Conservation (phyloP, 1,284 basidiomycete genomes). For the Mycosarcoma maydis region DNA sequence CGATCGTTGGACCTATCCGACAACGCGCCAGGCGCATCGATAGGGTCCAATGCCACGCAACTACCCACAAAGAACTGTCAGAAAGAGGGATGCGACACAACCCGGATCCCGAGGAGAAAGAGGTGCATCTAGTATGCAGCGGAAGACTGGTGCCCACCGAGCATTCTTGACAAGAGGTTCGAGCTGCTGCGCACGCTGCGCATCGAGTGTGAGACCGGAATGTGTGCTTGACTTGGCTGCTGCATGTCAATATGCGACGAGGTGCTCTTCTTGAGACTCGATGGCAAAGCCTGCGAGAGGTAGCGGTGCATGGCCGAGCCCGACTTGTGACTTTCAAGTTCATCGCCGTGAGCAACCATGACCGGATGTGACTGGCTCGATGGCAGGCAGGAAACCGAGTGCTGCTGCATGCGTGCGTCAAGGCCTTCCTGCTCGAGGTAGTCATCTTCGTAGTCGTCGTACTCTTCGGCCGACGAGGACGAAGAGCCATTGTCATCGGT, state of each 20-base stretch:
- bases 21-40: conserved; percentile 27
- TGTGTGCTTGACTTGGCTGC: conserved; percentile 46
- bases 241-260: conserved; percentile 50
- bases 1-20: background rate
- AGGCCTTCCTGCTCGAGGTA: conserved; percentile 52
- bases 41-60: conserved; percentile 2
- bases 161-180: conserved; percentile 56
- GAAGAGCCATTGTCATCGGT: conserved; percentile 66
- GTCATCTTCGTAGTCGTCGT: conserved; percentile 63
- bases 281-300: conserved; percentile 53
- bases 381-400: conserved; percentile 31
- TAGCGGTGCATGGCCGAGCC: conserved; percentile 56
- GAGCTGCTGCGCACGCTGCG: conserved; percentile 56
- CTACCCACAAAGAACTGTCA: conserved; percentile 11
- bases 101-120: conserved; percentile 33
- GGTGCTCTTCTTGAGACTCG: conserved; percentile 54
- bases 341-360: conserved; percentile 36
- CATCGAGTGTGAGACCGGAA: conserved; percentile 41
- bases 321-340: conserved; percentile 40
- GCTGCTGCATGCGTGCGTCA: conserved; percentile 47
- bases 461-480: conserved; percentile 61
- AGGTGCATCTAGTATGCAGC: conserved; percentile 29
- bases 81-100: conserved; percentile 22
- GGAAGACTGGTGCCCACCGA: conserved; percentile 47
- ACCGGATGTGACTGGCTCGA: conserved; percentile 34